Base-by-base conservation (phyloP, 2,329 filamentous ascomycete species). In the Claviceps monticola region DNA sequence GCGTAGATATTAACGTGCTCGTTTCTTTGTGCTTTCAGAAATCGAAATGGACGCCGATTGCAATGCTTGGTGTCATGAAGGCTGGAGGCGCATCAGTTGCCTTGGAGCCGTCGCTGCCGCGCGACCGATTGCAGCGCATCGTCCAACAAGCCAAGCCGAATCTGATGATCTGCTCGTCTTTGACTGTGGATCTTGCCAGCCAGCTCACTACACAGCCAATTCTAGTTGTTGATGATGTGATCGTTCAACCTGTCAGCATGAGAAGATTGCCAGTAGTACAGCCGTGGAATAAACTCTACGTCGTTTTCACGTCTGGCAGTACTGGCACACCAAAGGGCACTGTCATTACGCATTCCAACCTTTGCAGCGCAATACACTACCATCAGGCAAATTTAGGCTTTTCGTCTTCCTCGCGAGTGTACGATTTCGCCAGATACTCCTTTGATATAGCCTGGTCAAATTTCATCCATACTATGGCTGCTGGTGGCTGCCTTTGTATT, bases 371-470 rank as follows among this genome's bases (percentile, higher is more conserved):
- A 11, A 34, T 49, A 2, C 38, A n/a, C 14, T 14, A 23, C 13
- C 17, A 49, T 17, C 23, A 13, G 21, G 23, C 39, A 9, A 2
- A 9, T 16, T 5, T 34, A 3, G 9, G 9, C 1, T 26, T 29
- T 5, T 14, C 39, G 2, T 7, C 23, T 26, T n/a, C n/a, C 4
- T 42, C 38, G 14, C 47, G 47, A 14, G 47, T 49, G 8, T 57
- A 46, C 16, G 53, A 59, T 11, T 60, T 57, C 39, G 54, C 57
- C 9, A 53, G 54, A 6, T 58, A 56, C 38, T 56, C 56, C 2
- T 60, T 59, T 16, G 55, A 59, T n/a, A 52, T 56, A 5, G 53
- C 53, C 9, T 51, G 55, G 11, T 51, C 54, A 4, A 56, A 60
- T 48, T 50, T 55, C 26, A 45, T 60, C 1, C 47, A 52, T 11